These are phyloP conservation scores for Stephania japonica DNA, from an alignment of 164 flowering plant genomes.

Conservation along the genomic window DNA sequence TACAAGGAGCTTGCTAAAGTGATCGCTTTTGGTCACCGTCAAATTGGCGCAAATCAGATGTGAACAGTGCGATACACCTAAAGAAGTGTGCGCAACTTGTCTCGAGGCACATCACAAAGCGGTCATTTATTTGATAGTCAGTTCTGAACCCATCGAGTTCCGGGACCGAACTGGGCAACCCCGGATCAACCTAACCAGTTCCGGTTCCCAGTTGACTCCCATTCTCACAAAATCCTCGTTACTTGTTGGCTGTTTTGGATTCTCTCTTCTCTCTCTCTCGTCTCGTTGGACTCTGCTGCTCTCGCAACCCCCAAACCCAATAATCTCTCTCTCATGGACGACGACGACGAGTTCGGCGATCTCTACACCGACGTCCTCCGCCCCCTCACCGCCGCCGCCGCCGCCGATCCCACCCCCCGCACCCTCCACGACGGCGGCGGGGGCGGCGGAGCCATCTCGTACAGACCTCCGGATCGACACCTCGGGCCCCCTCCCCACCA, in stretches of 20 bases:
- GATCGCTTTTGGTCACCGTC: no score
- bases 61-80: no score
- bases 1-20: no score
- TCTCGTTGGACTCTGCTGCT: no score
- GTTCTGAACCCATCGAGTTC: background rate
- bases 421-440: slow-evolving; percentile 1
- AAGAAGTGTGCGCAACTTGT: no score
- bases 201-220: background rate
- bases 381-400: slow-evolving; percentile 24
- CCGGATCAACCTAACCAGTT: background rate
- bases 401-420: slow-evolving; percentile 16
- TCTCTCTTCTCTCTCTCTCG: no score
- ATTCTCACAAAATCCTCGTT: background rate
- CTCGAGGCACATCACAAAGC: no score
- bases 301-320: background rate
- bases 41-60: no score
- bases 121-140: background rate
- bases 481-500: slow-evolving; percentile 4
- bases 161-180: background rate
- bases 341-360: slow-evolving; percentile 98
- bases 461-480: slow-evolving; percentile 9
- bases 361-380: slow-evolving; percentile 86
- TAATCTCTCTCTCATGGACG: slow-evolving; percentile 50
- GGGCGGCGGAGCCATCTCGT: slow-evolving; percentile 16
- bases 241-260: no score